Conservation (phyloP, 179 eudicot genomes). For the Pouteria campechiana region DNA sequence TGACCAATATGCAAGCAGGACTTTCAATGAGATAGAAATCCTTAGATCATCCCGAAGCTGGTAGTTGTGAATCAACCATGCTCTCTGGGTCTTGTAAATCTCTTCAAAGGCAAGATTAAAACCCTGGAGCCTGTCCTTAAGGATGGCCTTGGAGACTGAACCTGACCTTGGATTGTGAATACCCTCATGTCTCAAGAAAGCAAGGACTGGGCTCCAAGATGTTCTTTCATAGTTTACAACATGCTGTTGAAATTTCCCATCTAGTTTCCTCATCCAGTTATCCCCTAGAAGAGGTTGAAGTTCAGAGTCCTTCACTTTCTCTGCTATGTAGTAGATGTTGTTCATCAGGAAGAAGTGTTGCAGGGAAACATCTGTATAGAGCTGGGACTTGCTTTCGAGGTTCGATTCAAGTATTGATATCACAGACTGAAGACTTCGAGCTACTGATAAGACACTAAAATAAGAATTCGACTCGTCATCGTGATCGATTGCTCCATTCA, state of each 20-base stretch:
- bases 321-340: conserved; percentile 41
- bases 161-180: conserved; percentile 19
- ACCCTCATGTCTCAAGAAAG: conserved; percentile 37
- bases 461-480: conserved; percentile 7
- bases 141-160: conserved; percentile 18
- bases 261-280: conserved; percentile 41
- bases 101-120: conserved; percentile 63
- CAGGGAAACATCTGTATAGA: conserved; percentile 35
- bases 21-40: conserved; percentile 42
- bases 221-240: conserved; percentile 46
- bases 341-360: conserved; percentile 47
- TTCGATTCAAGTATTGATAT: conserved; percentile 25
- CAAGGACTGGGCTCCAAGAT: conserved; percentile 48
- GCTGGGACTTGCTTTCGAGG: conserved; percentile 32
- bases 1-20: conserved; percentile 56
- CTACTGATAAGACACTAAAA: conserved; percentile 12
- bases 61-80: conserved; percentile 46
- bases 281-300: conserved; percentile 35
- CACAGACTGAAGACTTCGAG: conserved; percentile 25
- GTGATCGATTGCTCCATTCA: conserved; percentile 12
- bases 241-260: conserved; percentile 39
- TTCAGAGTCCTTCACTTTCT: conserved; percentile 35
- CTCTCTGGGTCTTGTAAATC: conserved; percentile 41
- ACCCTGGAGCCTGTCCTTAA: conserved; percentile 42
- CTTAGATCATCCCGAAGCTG: conserved; percentile 66